Percentiles rank a stretch among this genome's conserved stretches.
Conservation (phyloP, 1,139 yeast species). For the Pichia sp. region DNA sequence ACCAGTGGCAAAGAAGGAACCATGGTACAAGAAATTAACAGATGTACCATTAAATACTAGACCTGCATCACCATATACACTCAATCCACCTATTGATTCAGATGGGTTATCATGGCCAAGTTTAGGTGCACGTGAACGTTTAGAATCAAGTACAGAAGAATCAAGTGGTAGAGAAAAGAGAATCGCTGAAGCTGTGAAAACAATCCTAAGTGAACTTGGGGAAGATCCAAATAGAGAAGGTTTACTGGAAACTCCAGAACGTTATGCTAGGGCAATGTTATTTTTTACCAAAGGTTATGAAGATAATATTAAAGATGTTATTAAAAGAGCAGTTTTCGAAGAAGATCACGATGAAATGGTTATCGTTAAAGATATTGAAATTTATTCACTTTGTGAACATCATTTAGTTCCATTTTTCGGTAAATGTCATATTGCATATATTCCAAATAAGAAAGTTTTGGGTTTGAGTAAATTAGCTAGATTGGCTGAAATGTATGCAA, state of each 20-base stretch:
- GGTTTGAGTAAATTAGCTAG: conserved; percentile 92
- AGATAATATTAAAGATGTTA: conserved; percentile 82
- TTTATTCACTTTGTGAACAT: conserved; percentile 91
- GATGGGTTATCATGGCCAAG: conserved; percentile 96
- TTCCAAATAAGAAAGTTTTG: conserved; percentile 89
- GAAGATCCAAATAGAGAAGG: conserved; percentile 91
- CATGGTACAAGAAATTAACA: conserved; percentile 25
- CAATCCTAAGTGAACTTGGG: conserved; percentile 78
- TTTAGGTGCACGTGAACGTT: conserved; percentile 70
- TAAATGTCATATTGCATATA: conserved; percentile 92
- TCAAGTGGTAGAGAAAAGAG: conserved; percentile 56
- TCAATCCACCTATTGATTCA: conserved; percentile 77
- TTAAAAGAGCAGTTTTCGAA: conserved; percentile 92
- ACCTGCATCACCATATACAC: conserved; percentile 76
- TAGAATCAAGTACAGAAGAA: conserved; percentile 59
- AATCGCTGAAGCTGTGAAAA: conserved; percentile 79
- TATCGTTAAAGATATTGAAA: conserved; percentile 88
- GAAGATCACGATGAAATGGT: conserved; percentile 99
- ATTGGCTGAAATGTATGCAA: conserved; percentile 91
- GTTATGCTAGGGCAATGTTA: conserved; percentile 95
- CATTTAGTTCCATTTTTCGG: conserved; percentile 97
- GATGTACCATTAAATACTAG: conserved; percentile 56
- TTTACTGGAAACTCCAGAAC: conserved; percentile 83
- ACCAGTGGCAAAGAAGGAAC: conserved; percentile 27
- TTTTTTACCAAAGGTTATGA: conserved; percentile 95